Percentiles rank a stretch among this genome's conserved stretches.
Conservation (phyloP, 495 filamentous ascomycete genomes). For the Thermothielavioides terrestris region DNA sequence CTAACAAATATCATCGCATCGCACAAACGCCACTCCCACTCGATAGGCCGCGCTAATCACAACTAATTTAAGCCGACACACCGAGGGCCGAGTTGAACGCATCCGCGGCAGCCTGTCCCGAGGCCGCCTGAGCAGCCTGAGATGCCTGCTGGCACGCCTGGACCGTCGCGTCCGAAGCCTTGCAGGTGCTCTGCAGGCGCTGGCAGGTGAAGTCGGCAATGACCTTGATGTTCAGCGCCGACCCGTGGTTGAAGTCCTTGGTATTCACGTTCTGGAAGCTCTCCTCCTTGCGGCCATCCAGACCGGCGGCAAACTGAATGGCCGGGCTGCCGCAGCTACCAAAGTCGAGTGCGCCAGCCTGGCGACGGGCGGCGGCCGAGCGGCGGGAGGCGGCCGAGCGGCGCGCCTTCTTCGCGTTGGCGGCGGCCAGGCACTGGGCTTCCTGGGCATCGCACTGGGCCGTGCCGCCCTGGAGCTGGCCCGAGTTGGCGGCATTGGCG, state of each 20-base stretch:
- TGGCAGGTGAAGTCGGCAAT: slow-evolving; percentile 50
- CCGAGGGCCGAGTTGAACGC: slow-evolving; percentile 47
- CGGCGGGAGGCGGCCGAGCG: slow-evolving; percentile 18
- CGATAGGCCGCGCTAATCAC: no score
- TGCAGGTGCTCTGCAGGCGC: slow-evolving; percentile 44
- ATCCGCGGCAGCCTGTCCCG: slow-evolving; percentile 49
- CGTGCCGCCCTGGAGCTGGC: slow-evolving; percentile 31
- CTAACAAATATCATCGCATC: no score
- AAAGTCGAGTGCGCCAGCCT: slow-evolving; percentile 27
- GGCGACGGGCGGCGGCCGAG: slow-evolving; percentile 19
- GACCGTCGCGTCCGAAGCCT: slow-evolving; percentile 40
- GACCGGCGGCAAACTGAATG: slow-evolving; percentile 46
- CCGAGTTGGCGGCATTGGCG: slow-evolving; percentile 47
- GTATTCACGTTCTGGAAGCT: slow-evolving; percentile 44
- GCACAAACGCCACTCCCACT: no score
- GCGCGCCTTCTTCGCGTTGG: slow-evolving; percentile 13
- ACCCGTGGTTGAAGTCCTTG: slow-evolving; percentile 50
- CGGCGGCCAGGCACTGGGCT: slow-evolving; percentile 33
- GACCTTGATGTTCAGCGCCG: slow-evolving; percentile 46
- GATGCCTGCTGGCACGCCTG: slow-evolving; percentile 39
- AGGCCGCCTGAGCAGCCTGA: slow-evolving; percentile 26
- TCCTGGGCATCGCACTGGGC: slow-evolving; percentile 44
- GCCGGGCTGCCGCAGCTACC: slow-evolving; percentile 45
- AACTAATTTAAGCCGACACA: slow-evolving; percentile 14
- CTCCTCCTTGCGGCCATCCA: slow-evolving; percentile 44